A percentile compares a stretch with the other conserved stretches of the same genome.
Conservation (phyloP, 345 rosid species). For the Citrus maxima region DNA sequence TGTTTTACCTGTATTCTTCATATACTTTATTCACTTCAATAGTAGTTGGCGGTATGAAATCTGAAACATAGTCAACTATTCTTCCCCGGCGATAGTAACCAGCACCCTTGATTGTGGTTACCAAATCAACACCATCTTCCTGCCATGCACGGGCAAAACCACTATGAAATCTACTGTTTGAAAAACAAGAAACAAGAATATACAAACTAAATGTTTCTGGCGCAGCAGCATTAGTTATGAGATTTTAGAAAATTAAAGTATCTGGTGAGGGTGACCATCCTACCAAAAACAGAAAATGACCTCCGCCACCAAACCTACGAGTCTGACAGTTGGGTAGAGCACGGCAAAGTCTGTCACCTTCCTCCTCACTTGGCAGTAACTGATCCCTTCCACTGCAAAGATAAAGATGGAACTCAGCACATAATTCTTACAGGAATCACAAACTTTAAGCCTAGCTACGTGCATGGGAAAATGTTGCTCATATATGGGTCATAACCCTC, state of each 20-base stretch:
- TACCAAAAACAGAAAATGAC: conserved; percentile 83
- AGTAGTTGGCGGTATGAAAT: conserved; percentile 56
- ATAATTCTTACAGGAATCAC: not conserved
- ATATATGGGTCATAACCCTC: not conserved
- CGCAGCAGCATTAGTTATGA: too few species aligned
- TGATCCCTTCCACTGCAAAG: conserved; percentile 72
- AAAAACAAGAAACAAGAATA: not conserved
- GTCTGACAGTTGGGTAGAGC: conserved; percentile 44
- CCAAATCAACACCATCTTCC: conserved; percentile 24
- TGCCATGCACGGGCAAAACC: not conserved
- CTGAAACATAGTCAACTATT: conserved; percentile 40
- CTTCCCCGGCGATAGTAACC: conserved; percentile 53
- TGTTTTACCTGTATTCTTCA: conserved; percentile 22
- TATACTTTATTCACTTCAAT: conserved; percentile 33
- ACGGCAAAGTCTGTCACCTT: conserved; percentile 50
- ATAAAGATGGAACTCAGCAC: not conserved
- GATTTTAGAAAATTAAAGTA: too few species aligned
- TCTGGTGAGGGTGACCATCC: conserved; percentile 23
- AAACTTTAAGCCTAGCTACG: not conserved
- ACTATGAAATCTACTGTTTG: not conserved
- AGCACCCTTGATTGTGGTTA: conserved; percentile 62
- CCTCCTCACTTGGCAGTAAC: conserved; percentile 61
- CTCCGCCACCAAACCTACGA: conserved; percentile 47
- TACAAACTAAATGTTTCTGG: not conserved
- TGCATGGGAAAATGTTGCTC: not conserved